Evolutionary conservation across 2,329 filamentous ascomycete genomes (phyloP).

Genomic region (Penicillium sp.): DNA sequence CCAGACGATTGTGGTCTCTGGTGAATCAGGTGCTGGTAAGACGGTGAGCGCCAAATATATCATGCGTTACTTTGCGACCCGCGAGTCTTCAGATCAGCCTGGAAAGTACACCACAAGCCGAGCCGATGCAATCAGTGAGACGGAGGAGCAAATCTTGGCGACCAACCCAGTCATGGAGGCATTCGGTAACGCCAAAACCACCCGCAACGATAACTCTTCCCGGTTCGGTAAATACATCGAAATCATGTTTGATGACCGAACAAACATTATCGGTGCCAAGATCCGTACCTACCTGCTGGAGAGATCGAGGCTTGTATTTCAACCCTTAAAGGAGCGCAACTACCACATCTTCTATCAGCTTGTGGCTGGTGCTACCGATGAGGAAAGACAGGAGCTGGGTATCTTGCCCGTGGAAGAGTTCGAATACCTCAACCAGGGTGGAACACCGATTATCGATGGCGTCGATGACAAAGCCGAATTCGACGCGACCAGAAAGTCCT

Average conservation of each 20-base stretch:
- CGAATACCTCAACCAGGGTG: slow-evolving; percentile 94
- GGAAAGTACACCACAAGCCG: slow-evolving; percentile 73
- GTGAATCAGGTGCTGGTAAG: slow-evolving; percentile 97
- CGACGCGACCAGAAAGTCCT: slow-evolving; percentile 77
- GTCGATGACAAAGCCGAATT: slow-evolving; percentile 97
- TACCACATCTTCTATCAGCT: slow-evolving; percentile 99
- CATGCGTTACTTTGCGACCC: slow-evolving; percentile 98
- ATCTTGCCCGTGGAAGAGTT: slow-evolving; percentile 85
- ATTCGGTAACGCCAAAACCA: slow-evolving; percentile 99
- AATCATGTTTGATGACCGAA: slow-evolving; percentile 96
- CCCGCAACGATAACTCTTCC: slow-evolving; percentile 97
- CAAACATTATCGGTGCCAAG: slow-evolving; percentile 95
- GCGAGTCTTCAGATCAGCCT: slow-evolving; percentile 88
- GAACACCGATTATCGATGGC: slow-evolving; percentile 84
- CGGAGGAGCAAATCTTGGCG: slow-evolving; percentile 95
- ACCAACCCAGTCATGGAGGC: slow-evolving; percentile 99
- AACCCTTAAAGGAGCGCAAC: slow-evolving; percentile 95
- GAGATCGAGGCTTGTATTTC: slow-evolving; percentile 92
- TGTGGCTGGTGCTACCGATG: slow-evolving; percentile 83
- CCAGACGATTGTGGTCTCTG: slow-evolving; percentile 98
- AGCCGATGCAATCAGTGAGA: slow-evolving; percentile 86
- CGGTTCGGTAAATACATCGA: slow-evolving; percentile 99
- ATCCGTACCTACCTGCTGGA: slow-evolving; percentile 95
- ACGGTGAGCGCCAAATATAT: slow-evolving; percentile 99
- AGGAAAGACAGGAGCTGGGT: slow-evolving; percentile 75